Base-by-base conservation (phyloP, 345 rosid genomes). In the Eucalyptus marginata region DNA sequence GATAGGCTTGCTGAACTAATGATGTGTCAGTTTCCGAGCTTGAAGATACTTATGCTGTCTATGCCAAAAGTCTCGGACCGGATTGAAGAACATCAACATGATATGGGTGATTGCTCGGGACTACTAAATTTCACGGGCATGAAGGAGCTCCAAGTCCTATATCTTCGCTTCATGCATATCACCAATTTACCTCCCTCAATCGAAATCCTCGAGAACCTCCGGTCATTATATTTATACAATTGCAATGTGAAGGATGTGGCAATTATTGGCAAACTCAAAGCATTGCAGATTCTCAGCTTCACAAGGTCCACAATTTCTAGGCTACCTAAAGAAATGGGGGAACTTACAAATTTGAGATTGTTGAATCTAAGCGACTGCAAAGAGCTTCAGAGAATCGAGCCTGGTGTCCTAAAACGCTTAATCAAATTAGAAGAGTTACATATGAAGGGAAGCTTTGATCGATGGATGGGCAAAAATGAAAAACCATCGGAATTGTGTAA, bases 11-110 rank as follows among this genome's bases (percentile, higher is more conserved):
- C 0, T 29, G 33, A 62, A 29, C 8, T 62, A 62, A 29, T 3
- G 68, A 0, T 0, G 4, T 0, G 4, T 13, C 4, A 0, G 4
- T 62, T 6, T 62, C 17, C 8, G 0, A 0, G 0, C 8, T 3
- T 27, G 68, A 29, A 62, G 33, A 62, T 62, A 62, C 33, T 62
- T 0, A 62, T 62, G 17, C 0, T 62, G 33, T 62, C n/a, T 51
- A 3, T 3, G 3, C 7, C 5, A 43, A 0, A 5, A 43, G 1
- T 43, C 6, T 43, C 7, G 44, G 6, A 5, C 7, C 5, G 44
- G 44, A 43, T 1, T 2, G 25, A 2, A 6, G 0, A 6, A 4
- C 44, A 43, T 2, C 2, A 4, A 44, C 46, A 10, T 14, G 15
- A 59, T 25, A 1, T 0, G 14, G 3, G 16, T 0, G 16, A 12